Base-by-base conservation (phyloP, 208 protist species). In the Phytomonas francai region DNA sequence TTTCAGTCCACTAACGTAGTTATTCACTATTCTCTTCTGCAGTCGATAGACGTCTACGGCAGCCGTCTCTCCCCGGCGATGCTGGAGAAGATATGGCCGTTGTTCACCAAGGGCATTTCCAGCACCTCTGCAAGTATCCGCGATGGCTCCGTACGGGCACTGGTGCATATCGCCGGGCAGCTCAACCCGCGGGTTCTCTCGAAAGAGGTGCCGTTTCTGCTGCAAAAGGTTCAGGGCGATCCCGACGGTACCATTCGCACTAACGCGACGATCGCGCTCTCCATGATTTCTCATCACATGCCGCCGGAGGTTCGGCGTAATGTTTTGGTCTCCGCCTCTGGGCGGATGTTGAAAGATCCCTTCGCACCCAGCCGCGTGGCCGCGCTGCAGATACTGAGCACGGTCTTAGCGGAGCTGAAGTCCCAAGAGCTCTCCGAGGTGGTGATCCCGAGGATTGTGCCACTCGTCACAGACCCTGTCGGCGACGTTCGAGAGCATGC, bases 211-310 rank as follows among this genome's bases (percentile, higher is more conserved):
- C 70, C 81, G n/a, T 72, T 74, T 14, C 74, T 76, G 16, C 62
- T 97, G 49, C 57, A 64, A 16, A 59, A 69, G 59, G 71, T 96
- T 56, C 92, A 97, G 81, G 74, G 77, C 32, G 87, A 96, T 59
- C 34, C 45, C 49, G 88, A 94, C 59, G 81, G 79, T 3, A 74
- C 84, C 4, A 84, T 97, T 57, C 83, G 92, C 62, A 87, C 92
- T 49, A 97, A 97, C 72, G 88, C 92, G 16, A 93, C 89, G 8
- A 91, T 97, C 70, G 81, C 81, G 16, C 68, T 95, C 34, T 84
- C 87, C 60, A 67, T 89, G 19, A 76, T 97, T 25, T 70, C 80
- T 6, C 69, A 78, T 2, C 62, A 73, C 61, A 77, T 96, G 54
- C 79, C 84, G 9, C 62, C 67, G 1, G 70, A 69, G 31, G 63